phyloP scores from a whole-genome alignment of 495 filamentous ascomycete species.

The Ramalina peruviana region DNA sequence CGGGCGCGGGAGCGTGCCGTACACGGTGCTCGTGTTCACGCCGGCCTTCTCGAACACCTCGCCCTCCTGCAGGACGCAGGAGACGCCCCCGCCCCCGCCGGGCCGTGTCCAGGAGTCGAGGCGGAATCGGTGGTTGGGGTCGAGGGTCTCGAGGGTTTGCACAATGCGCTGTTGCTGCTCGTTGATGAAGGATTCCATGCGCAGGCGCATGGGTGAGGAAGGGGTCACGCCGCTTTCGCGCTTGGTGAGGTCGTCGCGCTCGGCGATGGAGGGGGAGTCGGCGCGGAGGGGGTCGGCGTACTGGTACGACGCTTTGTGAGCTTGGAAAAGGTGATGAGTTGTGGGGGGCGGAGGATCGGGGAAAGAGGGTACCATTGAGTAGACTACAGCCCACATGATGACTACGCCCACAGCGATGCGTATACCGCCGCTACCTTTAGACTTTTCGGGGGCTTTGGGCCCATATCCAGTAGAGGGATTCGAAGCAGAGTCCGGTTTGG shows the following conservation, averaged over 20 bases:
- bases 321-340: not conserved
- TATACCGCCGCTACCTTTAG: conserved; percentile 29
- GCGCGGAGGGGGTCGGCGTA: conserved; percentile 33
- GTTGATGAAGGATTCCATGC: conserved; percentile 94
- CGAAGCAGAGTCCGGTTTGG: not conserved
- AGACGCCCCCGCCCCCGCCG: conserved; percentile 73
- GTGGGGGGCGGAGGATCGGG: not conserved
- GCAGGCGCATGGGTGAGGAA: conserved; percentile 84
- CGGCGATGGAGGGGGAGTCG: conserved; percentile 52
- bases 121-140: conserved; percentile 62
- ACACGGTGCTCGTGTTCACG: conserved; percentile 88
- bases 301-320: conserved; percentile 20
- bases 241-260: conserved; percentile 53
- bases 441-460: not conserved
- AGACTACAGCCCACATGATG: conserved; percentile 47
- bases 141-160: conserved; percentile 60
- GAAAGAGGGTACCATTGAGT: conserved; percentile 45
- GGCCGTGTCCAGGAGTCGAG: conserved; percentile 79
- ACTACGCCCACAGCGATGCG: conserved; percentile 47
- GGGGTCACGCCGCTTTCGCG: conserved; percentile 46
- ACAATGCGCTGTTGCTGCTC: conserved; percentile 82
- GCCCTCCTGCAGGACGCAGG: conserved; percentile 88
- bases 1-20: conserved; percentile 75
- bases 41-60: conserved; percentile 98
- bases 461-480: not conserved